Base-by-base conservation (phyloP, 495 filamentous ascomycete genomes). In the Penicillium steckii region DNA sequence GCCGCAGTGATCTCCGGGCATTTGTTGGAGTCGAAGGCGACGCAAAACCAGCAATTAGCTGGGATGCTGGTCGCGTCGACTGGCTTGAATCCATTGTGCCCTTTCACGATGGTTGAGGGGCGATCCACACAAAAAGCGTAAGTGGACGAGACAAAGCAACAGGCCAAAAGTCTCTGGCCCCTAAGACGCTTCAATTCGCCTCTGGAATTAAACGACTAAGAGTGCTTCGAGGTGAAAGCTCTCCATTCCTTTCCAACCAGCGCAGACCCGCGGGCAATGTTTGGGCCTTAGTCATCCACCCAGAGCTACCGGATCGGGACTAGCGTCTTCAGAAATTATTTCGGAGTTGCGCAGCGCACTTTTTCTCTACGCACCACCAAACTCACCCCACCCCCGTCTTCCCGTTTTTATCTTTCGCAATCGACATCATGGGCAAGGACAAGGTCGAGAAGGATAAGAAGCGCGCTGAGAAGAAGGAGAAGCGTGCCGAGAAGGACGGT, bases 401-500 rank as follows among this genome's bases (percentile, higher is more conserved):
- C 50, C 54, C 41, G 22, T 59, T 58, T 53, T 19, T n/a, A n/a
- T n/a, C n/a, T 50, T 26, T 53, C 40, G 51, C 18, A 59, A 53
- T 57, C 59, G 52, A 57, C 63, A 74, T 50, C 52, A 80, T 81
- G 79, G 76, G 68, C 48, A 81, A 81, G 66, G 79, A 81, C 58
- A 78, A 72, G 62, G 60, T 67, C 54, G 74, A 86, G 60, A 87
- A 86, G 74, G 80, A 84, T 66, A 78, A 85, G 53, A 88, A 87
- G 76, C 87, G 86, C 75, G 74, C 79, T 43, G 82, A 87, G 77
- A 90, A 90, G 80, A 88, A 91, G 76, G 85, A 89, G 73, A 88
- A 88, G 76, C 84, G 83, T 54, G 74, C 84, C 64, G 87, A 90
- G 55, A 86, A 79, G 61, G 84, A 89, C 65, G 89, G 88, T 50